Conservation (phyloP, 1,284 basidiomycete genomes). For the Gomphus bonarii region DNA sequence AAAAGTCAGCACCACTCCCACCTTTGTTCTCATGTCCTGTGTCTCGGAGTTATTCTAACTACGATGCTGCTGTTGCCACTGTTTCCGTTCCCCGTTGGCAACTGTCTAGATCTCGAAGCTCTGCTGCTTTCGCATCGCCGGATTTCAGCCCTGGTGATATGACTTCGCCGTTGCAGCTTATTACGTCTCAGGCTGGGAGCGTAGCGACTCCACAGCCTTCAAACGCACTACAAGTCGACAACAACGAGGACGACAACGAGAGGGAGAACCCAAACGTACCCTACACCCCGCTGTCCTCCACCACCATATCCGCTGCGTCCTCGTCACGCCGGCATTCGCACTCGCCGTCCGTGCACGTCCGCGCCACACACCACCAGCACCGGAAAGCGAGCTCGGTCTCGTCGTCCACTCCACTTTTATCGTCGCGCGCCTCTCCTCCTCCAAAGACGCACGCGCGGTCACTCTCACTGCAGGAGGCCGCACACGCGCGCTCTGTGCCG, state of each 20-base stretch:
- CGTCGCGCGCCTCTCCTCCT: no score
- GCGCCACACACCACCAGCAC: no score
- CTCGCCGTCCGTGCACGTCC: no score
- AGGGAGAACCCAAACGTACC: background rate
- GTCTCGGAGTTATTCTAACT: background rate
- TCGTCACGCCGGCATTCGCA: background rate
- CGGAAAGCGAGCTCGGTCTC: constrained; percentile 21
- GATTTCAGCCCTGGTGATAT: background rate
- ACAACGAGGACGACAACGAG: no score
- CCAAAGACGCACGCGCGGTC: constrained; percentile 15
- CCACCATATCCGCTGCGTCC: constrained; percentile 24
- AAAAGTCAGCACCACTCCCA: no score
- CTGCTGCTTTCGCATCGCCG: background rate
- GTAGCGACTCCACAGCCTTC: background rate
- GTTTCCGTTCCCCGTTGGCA: no score
- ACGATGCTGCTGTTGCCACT: background rate
- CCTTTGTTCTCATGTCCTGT: no score
- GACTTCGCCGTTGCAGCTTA: background rate
- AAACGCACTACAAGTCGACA: background rate
- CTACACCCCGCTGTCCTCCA: background rate
- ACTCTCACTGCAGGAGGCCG: no score
- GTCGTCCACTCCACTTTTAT: constrained; percentile 32
- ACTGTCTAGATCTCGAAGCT: no score
- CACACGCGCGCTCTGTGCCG: no score
- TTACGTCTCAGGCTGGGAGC: background rate